Conservation (phyloP, 129 eudicot genomes). For the Erigeron canadensis region DNA sequence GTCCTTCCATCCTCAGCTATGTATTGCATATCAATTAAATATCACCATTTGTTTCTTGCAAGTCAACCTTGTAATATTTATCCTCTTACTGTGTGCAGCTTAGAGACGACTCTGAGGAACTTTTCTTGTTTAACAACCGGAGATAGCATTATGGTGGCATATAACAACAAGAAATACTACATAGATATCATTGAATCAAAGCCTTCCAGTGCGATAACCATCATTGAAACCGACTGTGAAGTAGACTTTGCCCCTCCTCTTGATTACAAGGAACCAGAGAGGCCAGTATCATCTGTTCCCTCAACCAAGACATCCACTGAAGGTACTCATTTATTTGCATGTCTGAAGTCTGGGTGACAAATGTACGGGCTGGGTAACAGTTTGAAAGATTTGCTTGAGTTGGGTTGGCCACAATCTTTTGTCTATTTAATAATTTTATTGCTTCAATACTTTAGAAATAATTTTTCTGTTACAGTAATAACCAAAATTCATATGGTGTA, state of each 20-base stretch:
- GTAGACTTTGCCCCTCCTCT: constrained; percentile 97
- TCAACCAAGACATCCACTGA: constrained; percentile 50
- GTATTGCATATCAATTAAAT: background rate
- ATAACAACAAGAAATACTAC: constrained; percentile 79
- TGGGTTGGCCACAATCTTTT: no score
- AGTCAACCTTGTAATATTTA: background rate
- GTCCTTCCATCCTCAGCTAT: background rate
- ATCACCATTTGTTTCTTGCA: background rate
- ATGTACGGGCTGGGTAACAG: no score
- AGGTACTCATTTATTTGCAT: constrained; percentile 34
- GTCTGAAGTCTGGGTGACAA: background rate
- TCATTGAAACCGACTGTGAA: constrained; percentile 95
- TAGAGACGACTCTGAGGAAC: constrained; percentile 92
- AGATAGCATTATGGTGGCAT: constrained; percentile 90
- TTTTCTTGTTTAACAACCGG: constrained; percentile 94
- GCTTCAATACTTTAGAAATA: no score
- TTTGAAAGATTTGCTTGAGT: no score
- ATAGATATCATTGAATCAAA: constrained; percentile 83
- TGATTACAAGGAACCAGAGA: constrained; percentile 87
- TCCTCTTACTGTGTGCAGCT: constrained; percentile 38
- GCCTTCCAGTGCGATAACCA: constrained; percentile 74
- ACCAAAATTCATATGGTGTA: no score
- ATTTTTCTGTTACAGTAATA: no score
- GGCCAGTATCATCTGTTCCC: constrained; percentile 38
- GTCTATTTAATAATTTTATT: no score